These are phyloP conservation scores for Penicillium steckii DNA, from an alignment of 495 filamentous ascomycete species.

Conservation along the genomic window DNA sequence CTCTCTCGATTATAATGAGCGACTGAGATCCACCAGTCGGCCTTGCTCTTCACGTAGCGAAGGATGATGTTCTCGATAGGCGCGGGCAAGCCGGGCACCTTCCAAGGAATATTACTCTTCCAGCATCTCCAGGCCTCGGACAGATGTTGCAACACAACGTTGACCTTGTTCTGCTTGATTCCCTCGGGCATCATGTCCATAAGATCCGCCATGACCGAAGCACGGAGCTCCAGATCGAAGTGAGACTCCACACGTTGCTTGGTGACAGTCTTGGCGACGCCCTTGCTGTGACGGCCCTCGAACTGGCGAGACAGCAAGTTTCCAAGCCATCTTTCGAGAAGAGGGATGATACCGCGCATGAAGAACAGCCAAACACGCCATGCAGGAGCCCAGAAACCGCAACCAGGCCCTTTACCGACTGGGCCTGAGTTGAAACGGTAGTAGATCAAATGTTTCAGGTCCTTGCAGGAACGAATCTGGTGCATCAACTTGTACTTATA, in stretches of 20 bases:
- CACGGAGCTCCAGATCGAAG: conserved; percentile 96
- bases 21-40: conserved; percentile 99
- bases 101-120: conserved; percentile 99
- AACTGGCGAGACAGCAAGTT: conserved; percentile 97
- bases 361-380: conserved; percentile 99
- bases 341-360: conserved; percentile 96
- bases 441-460: conserved; percentile 99
- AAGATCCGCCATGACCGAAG: conserved; percentile 97
- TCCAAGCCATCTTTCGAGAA: conserved; percentile 96
- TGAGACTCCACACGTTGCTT: conserved; percentile 99
- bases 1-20: conserved; percentile 98
- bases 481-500: conserved; percentile 99
- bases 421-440: conserved; percentile 98
- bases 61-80: conserved; percentile 98
- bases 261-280: conserved; percentile 98
- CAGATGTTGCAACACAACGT: conserved; percentile 94
- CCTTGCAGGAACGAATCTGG: conserved; percentile 98
- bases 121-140: conserved; percentile 99
- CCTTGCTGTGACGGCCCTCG: conserved; percentile 98
- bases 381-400: conserved; percentile 98
- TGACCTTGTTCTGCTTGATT: conserved; percentile 99
- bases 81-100: conserved; percentile 92
- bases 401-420: conserved; percentile 96
- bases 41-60: conserved; percentile 97
- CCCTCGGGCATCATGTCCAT: conserved; percentile 99